Base-by-base conservation (phyloP, 1,284 basidiomycete genomes). In the Ustilago cynodontis region DNA sequence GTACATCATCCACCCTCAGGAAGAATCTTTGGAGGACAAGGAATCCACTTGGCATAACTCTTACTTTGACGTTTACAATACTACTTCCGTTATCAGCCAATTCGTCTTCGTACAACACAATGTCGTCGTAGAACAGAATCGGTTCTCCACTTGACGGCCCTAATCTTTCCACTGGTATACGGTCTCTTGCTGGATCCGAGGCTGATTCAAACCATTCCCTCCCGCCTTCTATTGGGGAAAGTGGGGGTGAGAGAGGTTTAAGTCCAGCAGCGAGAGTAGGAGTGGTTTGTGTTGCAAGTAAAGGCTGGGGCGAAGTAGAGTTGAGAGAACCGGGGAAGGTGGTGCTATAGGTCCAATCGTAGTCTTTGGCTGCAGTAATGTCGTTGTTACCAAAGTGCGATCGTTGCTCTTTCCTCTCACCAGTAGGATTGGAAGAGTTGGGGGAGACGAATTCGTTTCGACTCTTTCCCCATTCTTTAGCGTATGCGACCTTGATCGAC, bases 321-420 rank as follows among this genome's bases (percentile, higher is more conserved):
- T 68, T 66, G 18, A 79, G 35, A 4, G 92, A 90, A 0, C 96
- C 97, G 0, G 91, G 82, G 83, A 98, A 96, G 0, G 90, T 91
- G 2, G 93, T 93, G 0, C 95, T 97, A 86, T 97, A 99, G 6
- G 97, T 99, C 97, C 97, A 99, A 85, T 99, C 97, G 86, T 94
- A 98, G 1, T 84, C 77, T 43, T 80, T 80, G 0, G 82, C 79
- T 9, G 72, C 61, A 1, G 71, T 66, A 31, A 85, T 85, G 33
- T 68, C 70, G 18, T 50, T 63, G 1, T 43, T 55, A 20, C 79
- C 77, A 58, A 81, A 81, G 56, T 78, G 73, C 50, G 79, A 80
- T 18, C 33, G 29, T 4, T 16, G 14, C 33, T 45, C 43, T 18
- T 57, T 29, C 22, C 4, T 4, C 16, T 43, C 20, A 14, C 22